phyloP scores from a whole-genome alignment of 768 basidiomycete genomes.

The Termitomyces titanicus region DNA sequence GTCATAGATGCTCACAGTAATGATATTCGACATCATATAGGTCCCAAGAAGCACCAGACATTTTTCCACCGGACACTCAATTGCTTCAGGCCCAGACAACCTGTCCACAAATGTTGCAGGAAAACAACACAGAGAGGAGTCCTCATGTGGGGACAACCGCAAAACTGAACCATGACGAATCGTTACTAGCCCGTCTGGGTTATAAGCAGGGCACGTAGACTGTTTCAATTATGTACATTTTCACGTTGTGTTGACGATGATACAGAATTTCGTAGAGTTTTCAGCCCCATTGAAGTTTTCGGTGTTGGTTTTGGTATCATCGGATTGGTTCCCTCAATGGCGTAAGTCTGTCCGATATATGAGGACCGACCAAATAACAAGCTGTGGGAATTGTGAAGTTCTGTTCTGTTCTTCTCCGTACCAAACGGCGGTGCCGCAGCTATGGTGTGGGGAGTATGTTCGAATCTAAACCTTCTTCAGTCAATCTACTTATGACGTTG shows the following conservation, averaged over 20 bases:
- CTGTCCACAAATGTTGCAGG: constrained; percentile 10
- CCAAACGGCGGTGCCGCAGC: constrained; percentile 66
- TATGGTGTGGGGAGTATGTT: constrained; percentile 70
- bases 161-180: constrained; percentile 13
- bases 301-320: constrained; percentile 70
- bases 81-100: neutral
- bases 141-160: neutral
- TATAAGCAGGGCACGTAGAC: constrained; percentile 18
- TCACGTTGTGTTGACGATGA: neutral
- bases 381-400: no score
- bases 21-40: neutral
- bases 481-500: constrained; percentile 10
- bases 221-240: neutral
- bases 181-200: constrained; percentile 17
- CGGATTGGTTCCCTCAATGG: constrained; percentile 61
- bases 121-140: constrained; percentile 1
- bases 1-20: neutral
- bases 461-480: neutral
- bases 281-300: constrained; percentile 59
- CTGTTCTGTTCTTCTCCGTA: constrained; percentile 49
- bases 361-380: no score
- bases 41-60: neutral
- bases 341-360: constrained; percentile 22
- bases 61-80: neutral
- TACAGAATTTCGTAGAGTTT: constrained; percentile 49